Base-by-base conservation (phyloP, 169 alveolate species). In the Plasmodium gonderi region DNA sequence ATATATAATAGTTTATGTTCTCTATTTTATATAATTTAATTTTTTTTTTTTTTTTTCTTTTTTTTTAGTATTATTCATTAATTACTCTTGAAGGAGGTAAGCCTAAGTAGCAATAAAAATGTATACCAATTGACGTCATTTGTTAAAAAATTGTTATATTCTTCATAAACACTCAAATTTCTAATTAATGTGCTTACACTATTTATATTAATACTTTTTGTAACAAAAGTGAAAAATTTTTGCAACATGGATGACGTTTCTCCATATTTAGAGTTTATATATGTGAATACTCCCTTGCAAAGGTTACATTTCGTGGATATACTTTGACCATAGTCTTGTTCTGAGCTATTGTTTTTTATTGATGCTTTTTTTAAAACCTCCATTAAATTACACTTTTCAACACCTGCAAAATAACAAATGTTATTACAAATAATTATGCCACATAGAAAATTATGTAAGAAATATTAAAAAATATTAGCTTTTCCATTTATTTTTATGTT, bases 51-150 rank as follows among this genome's bases (percentile, higher is more conserved):
- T 54, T 82, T 14, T 75, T n/a, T 33, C 8, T 79, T 26, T 47
- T 54, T 54, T 54, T 82, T 14, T 75, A 5, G 36, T 17, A 17
- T 54, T 4, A 4, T 54, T 54, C 36, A 7, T 0, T 17, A 2
- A 81, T 82, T 82, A 82, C 91, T 47, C 20, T 82, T 47, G 14
- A 36, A 82, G 29, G 77, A 29, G 4, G 82, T 69, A 40, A 82
- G 81, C 20, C 91, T 68, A 11, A 82, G 38, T 33, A 82, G 6
- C 38, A 82, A 26, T 17, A 82, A 33, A 72, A 82, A 82, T 29
- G 82, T 82, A 42, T 82, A 82, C 91, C 91, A 82, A 26, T 82
- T 47, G 8, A 82, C 17, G 60, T 82, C 91, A 75, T 69, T 68
- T 69, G 91, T 20, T 31, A 82, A 69, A 36, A 82, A 68, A 31